A percentile compares a stretch with the other conserved stretches of the same genome.
Evolutionary conservation across 2,329 filamentous ascomycete genomes (phyloP).

Genomic region (Alternaria atra): DNA sequence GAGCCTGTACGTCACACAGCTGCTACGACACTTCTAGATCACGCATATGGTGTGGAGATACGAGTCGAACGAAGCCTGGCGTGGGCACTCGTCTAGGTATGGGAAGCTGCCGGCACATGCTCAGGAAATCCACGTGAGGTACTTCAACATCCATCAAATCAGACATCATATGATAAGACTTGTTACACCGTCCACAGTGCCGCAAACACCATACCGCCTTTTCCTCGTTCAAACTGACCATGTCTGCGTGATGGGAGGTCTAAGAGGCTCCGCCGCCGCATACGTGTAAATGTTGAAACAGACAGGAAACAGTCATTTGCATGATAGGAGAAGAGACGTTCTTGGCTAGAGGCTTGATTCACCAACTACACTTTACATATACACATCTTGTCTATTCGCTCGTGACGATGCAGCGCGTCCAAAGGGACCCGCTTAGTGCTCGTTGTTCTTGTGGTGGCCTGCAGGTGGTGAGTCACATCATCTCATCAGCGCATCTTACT

Average conservation of each 20-base stretch:
- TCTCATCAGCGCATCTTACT: conserved; percentile 13
- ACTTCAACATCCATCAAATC: not conserved
- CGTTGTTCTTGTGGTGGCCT: conserved; percentile 99
- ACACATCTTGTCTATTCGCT: conserved; percentile 39
- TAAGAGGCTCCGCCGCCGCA: not conserved
- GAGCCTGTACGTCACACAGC: conserved; percentile 10
- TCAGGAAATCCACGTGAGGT: conserved; percentile 9
- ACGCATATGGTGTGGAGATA: not conserved
- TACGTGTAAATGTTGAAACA: not conserved
- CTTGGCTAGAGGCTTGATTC: conserved; percentile 42
- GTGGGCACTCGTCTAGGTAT: not conserved
- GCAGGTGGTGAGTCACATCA: conserved; percentile 31
- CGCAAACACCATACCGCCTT: not conserved
- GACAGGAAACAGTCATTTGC: not conserved
- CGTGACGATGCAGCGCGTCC: conserved; percentile 11
- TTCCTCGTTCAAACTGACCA: not conserved
- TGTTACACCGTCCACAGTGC: not conserved
- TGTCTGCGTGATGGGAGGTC: not conserved
- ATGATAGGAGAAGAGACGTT: conserved; percentile 11
- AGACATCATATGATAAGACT: not conserved
- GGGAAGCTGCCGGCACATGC: conserved; percentile 1
- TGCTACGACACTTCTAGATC: conserved; percentile 3
- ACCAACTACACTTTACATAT: conserved; percentile 52
- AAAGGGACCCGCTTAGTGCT: conserved; percentile 72
- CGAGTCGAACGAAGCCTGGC: not conserved